Conservation (phyloP, 306 rosid species). For the Cercis canadensis region DNA sequence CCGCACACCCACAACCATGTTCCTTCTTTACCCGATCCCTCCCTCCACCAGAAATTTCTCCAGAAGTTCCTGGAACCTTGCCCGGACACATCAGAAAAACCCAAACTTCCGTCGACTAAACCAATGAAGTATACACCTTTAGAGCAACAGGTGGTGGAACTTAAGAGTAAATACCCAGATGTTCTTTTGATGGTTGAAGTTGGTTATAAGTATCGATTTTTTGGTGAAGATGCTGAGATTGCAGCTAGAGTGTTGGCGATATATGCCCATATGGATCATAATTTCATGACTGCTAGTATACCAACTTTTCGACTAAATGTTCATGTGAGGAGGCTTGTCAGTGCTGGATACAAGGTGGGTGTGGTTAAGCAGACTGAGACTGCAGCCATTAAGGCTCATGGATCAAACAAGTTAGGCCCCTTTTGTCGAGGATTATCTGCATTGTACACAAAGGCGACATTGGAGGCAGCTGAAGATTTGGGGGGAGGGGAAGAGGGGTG, state of each 20-base stretch:
- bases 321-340: slow-evolving; percentile 92
- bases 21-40: slow-evolving; percentile 48
- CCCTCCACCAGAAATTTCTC: slow-evolving; percentile 76
- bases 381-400: slow-evolving; percentile 88
- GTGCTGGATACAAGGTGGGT: slow-evolving; percentile 88
- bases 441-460: slow-evolving; percentile 82
- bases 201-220: slow-evolving; percentile 84
- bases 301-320: slow-evolving; percentile 82
- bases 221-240: slow-evolving; percentile 79
- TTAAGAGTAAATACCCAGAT: slow-evolving; percentile 73
- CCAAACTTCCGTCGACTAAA: slow-evolving; percentile 39
- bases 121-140: slow-evolving; percentile 66
- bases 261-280: slow-evolving; percentile 81
- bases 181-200: slow-evolving; percentile 93
- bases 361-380: slow-evolving; percentile 97
- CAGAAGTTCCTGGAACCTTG: slow-evolving; percentile 78
- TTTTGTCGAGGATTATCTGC: slow-evolving; percentile 84
- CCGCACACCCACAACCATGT: slow-evolving; percentile 56
- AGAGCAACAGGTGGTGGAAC: slow-evolving; percentile 74
- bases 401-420: slow-evolving; percentile 73
- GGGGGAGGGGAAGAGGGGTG: slow-evolving; percentile 79
- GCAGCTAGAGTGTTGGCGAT: slow-evolving; percentile 81
- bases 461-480: slow-evolving; percentile 79
- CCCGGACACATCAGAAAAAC: slow-evolving; percentile 3
- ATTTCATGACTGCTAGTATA: slow-evolving; percentile 82